These are phyloP conservation scores for Mucor saturninus DNA, from an alignment of 371 early-diverging fungal species.

Conservation along the genomic window DNA sequence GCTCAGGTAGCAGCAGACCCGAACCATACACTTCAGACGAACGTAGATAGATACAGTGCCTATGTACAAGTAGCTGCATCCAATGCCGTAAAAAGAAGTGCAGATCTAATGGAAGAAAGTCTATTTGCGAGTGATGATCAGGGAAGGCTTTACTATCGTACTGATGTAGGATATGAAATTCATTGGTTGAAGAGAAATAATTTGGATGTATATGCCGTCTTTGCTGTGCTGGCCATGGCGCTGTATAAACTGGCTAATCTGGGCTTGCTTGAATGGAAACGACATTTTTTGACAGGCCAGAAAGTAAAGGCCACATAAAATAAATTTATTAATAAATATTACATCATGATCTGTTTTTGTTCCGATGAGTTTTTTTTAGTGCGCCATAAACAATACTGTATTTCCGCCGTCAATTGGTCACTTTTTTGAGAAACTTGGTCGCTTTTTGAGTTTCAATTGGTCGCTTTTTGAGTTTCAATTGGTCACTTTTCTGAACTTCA, in stretches of 20 bases:
- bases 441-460: too few relatives aligned
- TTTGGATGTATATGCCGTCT: slow-evolving; percentile 6
- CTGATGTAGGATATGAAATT: slow-evolving; percentile 7
- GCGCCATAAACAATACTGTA: too few relatives aligned
- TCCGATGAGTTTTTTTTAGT: too few relatives aligned
- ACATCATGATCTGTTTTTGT: too few relatives aligned
- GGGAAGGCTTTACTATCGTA: slow-evolving; percentile 20
- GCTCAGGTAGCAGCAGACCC: slow-evolving; percentile 7
- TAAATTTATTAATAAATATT: too few relatives aligned
- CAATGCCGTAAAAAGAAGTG: slow-evolving; percentile 14
- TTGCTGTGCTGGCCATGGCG: not conserved
- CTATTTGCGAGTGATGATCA: slow-evolving; percentile 21
- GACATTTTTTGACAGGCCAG: too few relatives aligned
- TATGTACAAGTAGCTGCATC: slow-evolving; percentile 22
- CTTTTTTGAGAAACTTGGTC: too few relatives aligned
- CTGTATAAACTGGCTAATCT: not conserved
- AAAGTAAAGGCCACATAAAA: too few relatives aligned
- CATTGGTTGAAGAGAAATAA: slow-evolving; percentile 18
- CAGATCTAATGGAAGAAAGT: slow-evolving; percentile 32
- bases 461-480: too few relatives aligned
- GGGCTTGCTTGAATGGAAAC: too few relatives aligned
- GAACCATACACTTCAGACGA: slow-evolving; percentile 2
- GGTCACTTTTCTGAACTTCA: too few relatives aligned
- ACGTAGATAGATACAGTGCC: slow-evolving; percentile 17
- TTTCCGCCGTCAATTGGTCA: too few relatives aligned